These are phyloP conservation scores for Tetradesmus lagerheimii DNA, from an alignment of 139 green algal species.

Conservation along the genomic window DNA sequence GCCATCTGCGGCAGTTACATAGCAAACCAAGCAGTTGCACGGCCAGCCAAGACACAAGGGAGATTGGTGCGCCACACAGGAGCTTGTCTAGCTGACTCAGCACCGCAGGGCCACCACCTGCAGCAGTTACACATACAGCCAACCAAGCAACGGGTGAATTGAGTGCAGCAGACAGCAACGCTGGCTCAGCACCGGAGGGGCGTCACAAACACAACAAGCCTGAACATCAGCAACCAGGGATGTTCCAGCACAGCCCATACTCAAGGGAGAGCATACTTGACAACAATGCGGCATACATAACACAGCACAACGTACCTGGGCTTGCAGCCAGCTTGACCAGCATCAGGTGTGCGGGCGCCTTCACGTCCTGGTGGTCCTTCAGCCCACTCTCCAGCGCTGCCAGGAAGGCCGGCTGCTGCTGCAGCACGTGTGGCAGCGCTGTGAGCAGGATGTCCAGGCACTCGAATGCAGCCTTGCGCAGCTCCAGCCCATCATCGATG, in stretches of 20 bases:
- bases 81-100: neutral
- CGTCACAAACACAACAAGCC: no score
- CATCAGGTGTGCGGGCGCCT: constrained; percentile 87
- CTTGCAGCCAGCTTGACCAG: constrained; percentile 81
- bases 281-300: neutral
- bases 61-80: no score
- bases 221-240: no score
- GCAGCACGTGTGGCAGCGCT: constrained; percentile 42
- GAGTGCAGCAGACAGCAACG: no score
- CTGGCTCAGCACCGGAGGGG: no score
- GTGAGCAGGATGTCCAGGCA: constrained; percentile 92
- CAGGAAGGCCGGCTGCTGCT: constrained; percentile 23
- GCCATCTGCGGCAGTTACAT: no score
- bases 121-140: no score
- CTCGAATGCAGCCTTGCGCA: constrained; percentile 96
- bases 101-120: neutral
- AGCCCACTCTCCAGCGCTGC: constrained; percentile 37
- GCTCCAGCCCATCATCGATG: constrained; percentile 97
- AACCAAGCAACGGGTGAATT: no score
- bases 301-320: constrained; percentile 45
- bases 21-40: no score
- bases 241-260: no score
- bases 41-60: no score
- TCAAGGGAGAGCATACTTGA: neutral
- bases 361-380: constrained; percentile 91